Conservation (phyloP, 306 rosid species). For the Casuarina glauca region DNA sequence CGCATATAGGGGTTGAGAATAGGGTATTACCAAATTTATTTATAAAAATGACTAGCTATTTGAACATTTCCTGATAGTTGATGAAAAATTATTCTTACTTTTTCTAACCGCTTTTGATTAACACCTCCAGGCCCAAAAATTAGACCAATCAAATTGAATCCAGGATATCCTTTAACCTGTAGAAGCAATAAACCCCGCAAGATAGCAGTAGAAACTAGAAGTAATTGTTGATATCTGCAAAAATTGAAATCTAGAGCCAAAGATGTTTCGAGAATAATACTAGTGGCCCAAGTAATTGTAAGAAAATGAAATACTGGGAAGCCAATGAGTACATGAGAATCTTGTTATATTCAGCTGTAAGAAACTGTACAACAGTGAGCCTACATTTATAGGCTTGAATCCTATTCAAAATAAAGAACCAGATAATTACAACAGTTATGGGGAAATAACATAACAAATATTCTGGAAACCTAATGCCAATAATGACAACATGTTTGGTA, state of each 20-base stretch:
- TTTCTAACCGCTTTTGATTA: conserved; percentile 78
- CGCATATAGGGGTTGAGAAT: conserved; percentile 2
- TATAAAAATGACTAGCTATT: conserved; percentile 11
- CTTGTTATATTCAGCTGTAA: too few relatives aligned
- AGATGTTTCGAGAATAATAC: neutral
- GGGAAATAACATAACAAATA: too few relatives aligned
- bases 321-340: too few relatives aligned
- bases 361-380: too few relatives aligned
- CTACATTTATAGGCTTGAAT: neutral
- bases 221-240: neutral
- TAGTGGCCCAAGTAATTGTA: neutral
- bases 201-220: conserved; percentile 9
- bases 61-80: neutral
- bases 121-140: conserved; percentile 82
- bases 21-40: neutral
- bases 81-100: conserved; percentile 49
- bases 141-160: conserved; percentile 68
- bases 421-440: too few relatives aligned
- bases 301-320: neutral
- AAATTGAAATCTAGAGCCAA: neutral
- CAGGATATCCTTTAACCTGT: conserved; percentile 82
- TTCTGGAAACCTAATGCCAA: too few relatives aligned
- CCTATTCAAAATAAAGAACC: too few relatives aligned
- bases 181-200: conserved; percentile 33
- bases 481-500: too few relatives aligned